Conservation (phyloP, 768 basidiomycete species). For the Dictyophora rubrovolvata region DNA sequence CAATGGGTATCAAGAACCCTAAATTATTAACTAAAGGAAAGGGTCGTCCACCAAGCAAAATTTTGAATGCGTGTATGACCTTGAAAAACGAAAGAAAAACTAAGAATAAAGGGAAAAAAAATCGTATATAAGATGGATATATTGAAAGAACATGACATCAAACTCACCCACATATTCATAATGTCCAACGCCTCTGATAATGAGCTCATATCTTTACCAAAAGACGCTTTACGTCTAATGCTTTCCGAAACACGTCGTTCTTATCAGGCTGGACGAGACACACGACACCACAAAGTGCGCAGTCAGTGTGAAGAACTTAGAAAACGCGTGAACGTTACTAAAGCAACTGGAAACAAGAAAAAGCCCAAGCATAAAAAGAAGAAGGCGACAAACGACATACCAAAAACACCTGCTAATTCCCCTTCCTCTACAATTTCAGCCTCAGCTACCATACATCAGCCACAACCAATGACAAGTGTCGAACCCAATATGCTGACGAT, state of each 20-base stretch:
- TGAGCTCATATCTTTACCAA: no score
- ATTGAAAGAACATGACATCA: no score
- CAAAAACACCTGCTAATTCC: background rate
- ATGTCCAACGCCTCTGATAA: no score
- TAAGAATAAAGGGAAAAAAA: background rate
- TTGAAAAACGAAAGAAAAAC: background rate
- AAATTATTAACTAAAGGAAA: background rate
- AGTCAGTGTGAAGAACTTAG: background rate
- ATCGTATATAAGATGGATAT: background rate
- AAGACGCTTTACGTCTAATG: no score
- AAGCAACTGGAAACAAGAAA: background rate
- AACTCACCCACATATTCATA: no score
- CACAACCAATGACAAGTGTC: no score
- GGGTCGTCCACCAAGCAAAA: background rate
- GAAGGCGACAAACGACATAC: background rate
- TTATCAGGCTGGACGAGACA: no score
- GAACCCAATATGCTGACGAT: no score
- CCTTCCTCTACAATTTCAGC: background rate
- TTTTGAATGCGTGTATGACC: background rate
- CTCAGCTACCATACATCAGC: background rate
- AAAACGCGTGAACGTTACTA: background rate
- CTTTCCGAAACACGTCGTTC: no score
- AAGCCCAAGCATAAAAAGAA: background rate
- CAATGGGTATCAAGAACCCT: conserved; percentile 16
- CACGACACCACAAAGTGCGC: background rate